Evolutionary conservation across 1,139 yeast species (phyloP).

Genomic region (Pichia sp.): DNA sequence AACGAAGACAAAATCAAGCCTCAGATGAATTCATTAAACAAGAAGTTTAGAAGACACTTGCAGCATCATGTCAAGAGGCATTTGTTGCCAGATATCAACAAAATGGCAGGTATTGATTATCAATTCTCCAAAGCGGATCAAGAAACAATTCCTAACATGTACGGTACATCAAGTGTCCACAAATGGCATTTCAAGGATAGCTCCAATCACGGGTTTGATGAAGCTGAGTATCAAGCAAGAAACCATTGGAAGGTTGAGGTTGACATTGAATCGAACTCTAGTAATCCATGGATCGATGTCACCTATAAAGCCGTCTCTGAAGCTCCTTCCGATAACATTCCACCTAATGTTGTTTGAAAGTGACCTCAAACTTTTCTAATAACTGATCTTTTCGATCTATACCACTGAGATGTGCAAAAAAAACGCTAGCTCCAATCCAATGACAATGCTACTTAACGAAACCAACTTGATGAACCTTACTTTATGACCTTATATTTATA

Average conservation of each 20-base stretch:
- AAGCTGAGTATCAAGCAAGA: slow-evolving; percentile 35
- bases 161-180: slow-evolving; percentile 24
- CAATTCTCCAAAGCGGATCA: slow-evolving; percentile 24
- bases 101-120: slow-evolving; percentile 44
- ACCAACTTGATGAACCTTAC: no score
- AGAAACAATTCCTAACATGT: slow-evolving; percentile 31
- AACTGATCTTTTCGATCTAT: no score
- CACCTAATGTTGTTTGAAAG: slow-evolving; percentile 3
- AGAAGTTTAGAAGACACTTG: slow-evolving; percentile 65
- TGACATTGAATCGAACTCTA: slow-evolving; percentile 46
- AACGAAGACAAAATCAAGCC: slow-evolving; percentile 69
- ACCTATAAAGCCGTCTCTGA: slow-evolving; percentile 31
- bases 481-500: no score
- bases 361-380: no score
- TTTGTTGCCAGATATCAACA: slow-evolving; percentile 57
- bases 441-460: no score
- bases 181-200: slow-evolving; percentile 45
- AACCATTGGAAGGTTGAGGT: slow-evolving; percentile 53
- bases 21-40: slow-evolving; percentile 62
- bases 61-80: slow-evolving; percentile 72
- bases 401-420: no score
- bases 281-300: slow-evolving; percentile 47
- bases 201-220: slow-evolving; percentile 46
- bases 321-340: background rate
- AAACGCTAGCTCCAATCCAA: no score